Evolutionary conservation across 2,329 filamentous ascomycete species (phyloP), one percentile per base, ranked within the genome.

Genomic region (Pseudohalonectria lignicola): DNA sequence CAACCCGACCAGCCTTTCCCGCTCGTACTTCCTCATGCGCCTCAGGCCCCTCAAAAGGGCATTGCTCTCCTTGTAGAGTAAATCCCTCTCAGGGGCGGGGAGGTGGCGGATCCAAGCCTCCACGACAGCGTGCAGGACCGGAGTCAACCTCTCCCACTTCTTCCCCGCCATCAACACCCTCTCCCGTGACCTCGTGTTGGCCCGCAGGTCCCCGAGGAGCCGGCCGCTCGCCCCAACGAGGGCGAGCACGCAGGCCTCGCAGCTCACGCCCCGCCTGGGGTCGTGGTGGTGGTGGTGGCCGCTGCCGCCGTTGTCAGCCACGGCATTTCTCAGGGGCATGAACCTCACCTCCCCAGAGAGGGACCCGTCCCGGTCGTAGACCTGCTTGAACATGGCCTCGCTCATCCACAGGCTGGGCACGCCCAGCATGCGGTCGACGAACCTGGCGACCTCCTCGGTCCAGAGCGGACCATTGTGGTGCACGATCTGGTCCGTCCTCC

Each of bases 221-320:
- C 56, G 49, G 4, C 48, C 51, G 23, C 60, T 57, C 0, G 63
- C 64, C 2, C 71, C 71, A 1, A 77, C 48, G 3, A 58, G 56
- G 2, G 67, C 60, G 11, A 76, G 50, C 20, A 71, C 64, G 43
- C 73, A 77, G 2, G 69, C 71, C 46, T 73, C 65, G 43, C 73
- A 77, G 12, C 36, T 37, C 13, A 18, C 28, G 13, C 18, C 28
- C 13, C 4, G 9, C 13, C 9, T 30, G n/a, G 17, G 4, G 7
- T 10, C n/a, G 4, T 25, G 28, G 16, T 16, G 21, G 12, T n/a
- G 13, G 26, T 19, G 18, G 26, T 31, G 13, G 18, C 21, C 29
- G 17, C 12, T 7, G 6, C 18, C 26, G 17, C 23, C 18, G 16
- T 16, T 17, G 18, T 36, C 35, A 12, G 13, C 18, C 5, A 37